phyloP scores from a whole-genome alignment of 768 basidiomycete species.

The Rhodotorula sphaerocarpa region DNA sequence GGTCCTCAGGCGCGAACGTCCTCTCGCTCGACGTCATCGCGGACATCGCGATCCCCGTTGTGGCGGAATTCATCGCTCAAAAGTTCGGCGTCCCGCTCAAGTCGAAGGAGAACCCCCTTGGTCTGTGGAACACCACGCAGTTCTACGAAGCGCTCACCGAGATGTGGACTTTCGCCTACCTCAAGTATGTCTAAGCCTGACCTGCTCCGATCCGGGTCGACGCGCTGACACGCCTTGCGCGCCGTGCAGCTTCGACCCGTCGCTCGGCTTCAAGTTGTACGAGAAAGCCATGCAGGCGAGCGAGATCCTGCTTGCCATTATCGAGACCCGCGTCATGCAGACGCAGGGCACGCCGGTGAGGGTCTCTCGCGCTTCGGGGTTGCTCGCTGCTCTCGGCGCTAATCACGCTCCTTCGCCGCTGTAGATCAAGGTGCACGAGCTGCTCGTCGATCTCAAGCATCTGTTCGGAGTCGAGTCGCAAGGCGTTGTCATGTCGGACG shows the following conservation, averaged over 20 bases:
- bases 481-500: background rate
- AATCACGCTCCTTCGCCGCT: background rate
- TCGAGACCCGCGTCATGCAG: constrained; percentile 6
- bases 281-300: constrained; percentile 6
- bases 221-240: too few relatives aligned
- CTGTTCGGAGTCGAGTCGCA: background rate
- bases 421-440: background rate
- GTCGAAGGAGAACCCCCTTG: constrained; percentile 15
- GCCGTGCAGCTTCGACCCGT: constrained; percentile 23
- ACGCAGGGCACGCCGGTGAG: constrained; percentile 1
- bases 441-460: background rate
- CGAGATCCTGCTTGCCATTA: background rate
- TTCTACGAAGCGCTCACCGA: constrained; percentile 23
- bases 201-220: background rate
- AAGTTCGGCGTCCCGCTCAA: constrained; percentile 23
- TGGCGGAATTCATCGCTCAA: constrained; percentile 42
- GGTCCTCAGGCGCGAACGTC: constrained; percentile 38
- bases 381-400: background rate
- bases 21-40: constrained; percentile 55
- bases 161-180: constrained; percentile 15
- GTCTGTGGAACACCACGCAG: constrained; percentile 8
- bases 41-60: constrained; percentile 60
- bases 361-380: too few relatives aligned
- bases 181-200: constrained; percentile 4
- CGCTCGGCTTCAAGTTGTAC: constrained; percentile 16